Evolutionary conservation across 2,329 filamentous ascomycete genomes (phyloP).

Genomic region (Elsinoe arachidis): DNA sequence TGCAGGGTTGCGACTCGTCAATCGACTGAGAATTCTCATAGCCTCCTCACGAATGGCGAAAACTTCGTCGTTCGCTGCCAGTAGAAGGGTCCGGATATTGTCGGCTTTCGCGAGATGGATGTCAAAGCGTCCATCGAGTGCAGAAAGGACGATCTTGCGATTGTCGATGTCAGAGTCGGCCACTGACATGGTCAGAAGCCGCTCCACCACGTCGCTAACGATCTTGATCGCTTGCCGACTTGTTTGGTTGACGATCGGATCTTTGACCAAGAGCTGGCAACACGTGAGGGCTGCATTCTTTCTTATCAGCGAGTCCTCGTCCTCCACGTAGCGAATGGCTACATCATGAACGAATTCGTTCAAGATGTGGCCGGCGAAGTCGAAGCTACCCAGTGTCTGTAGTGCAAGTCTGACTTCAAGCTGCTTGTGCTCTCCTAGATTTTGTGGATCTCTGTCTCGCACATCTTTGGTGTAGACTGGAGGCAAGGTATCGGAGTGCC

Average conservation of each 20-base stretch:
- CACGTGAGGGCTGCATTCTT: constrained; percentile 93
- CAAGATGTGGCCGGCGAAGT: constrained; percentile 82
- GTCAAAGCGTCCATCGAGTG: constrained; percentile 88
- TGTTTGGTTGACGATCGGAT: constrained; percentile 96
- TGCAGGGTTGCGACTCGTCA: constrained; percentile 85
- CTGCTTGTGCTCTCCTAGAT: constrained; percentile 65
- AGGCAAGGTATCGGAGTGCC: constrained; percentile 71
- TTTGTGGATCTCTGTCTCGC: constrained; percentile 76
- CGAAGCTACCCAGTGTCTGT: constrained; percentile 94
- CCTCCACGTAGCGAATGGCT: constrained; percentile 95
- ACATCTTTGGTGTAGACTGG: constrained; percentile 58
- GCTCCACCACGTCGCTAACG: constrained; percentile 95
- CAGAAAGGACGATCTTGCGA: constrained; percentile 75
- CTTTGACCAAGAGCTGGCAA: constrained; percentile 92
- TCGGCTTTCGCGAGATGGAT: constrained; percentile 94
- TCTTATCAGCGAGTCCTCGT: constrained; percentile 85
- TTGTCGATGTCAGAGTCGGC: constrained; percentile 85
- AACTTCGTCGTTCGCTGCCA: constrained; percentile 89
- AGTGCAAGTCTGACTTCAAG: constrained; percentile 85
- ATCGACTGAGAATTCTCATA: constrained; percentile 88
- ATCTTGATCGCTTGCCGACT: constrained; percentile 95
- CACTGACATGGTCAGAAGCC: constrained; percentile 86
- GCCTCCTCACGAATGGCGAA: constrained; percentile 90
- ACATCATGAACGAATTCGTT: constrained; percentile 99
- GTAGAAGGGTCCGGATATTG: constrained; percentile 90